phyloP scores from a whole-genome alignment of 2,329 filamentous ascomycete genomes.

The Chalara sp. region DNA sequence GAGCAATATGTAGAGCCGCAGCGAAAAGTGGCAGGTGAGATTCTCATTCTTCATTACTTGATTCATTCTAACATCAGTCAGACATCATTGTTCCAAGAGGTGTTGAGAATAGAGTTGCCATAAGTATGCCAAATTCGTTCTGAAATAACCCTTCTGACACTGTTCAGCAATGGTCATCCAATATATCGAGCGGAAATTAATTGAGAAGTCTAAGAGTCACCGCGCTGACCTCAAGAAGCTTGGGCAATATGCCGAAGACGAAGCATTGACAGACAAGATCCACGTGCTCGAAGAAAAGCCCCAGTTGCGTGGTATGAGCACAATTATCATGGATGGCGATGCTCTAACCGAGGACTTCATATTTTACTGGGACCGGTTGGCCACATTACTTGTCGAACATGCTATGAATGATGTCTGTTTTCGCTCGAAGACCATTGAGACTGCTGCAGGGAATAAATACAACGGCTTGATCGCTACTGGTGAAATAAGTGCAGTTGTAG shows the following conservation, averaged over 20 bases:
- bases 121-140: conserved; percentile 43
- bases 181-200: conserved; percentile 80
- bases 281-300: conserved; percentile 67
- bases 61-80: conserved; percentile 19
- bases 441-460: conserved; percentile 65
- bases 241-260: conserved; percentile 63
- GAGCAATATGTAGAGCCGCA: conserved; percentile 92
- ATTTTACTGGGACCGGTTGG: conserved; percentile 91
- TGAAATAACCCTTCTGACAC: conserved; percentile 3
- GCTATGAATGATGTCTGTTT: conserved; percentile 75
- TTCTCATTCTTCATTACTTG: neutral
- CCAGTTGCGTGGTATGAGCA: conserved; percentile 84
- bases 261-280: conserved; percentile 69
- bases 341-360: conserved; percentile 86
- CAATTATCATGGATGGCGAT: conserved; percentile 74
- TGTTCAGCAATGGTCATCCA: conserved; percentile 81
- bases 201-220: conserved; percentile 80
- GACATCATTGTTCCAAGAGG: conserved; percentile 94
- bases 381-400: conserved; percentile 76
- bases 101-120: conserved; percentile 90
- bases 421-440: conserved; percentile 54
- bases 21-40: conserved; percentile 69
- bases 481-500: conserved; percentile 76
- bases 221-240: conserved; percentile 71
- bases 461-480: conserved; percentile 64